Evolutionary conservation across 2,329 filamentous ascomycete genomes (phyloP).

Genomic region (Pyrenophora seminiperda): DNA sequence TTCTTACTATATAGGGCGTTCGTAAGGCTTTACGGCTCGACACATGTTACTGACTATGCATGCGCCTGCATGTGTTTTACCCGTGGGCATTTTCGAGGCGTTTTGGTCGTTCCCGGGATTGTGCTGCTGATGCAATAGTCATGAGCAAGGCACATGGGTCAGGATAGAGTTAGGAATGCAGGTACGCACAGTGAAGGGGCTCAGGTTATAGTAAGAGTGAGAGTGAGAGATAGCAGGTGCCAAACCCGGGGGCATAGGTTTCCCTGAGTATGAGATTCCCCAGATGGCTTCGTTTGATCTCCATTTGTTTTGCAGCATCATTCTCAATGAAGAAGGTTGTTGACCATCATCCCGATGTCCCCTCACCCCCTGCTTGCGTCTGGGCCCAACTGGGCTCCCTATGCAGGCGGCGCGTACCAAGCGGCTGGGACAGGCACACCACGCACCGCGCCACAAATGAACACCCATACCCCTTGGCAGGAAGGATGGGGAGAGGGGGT

Average conservation of each 20-base stretch:
- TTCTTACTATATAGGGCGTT: constrained; percentile 1
- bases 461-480: constrained; percentile 7
- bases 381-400: constrained; percentile 1
- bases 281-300: constrained; percentile 13
- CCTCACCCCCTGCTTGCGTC: background rate
- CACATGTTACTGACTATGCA: constrained; percentile 2
- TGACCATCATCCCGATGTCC: background rate
- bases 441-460: constrained; percentile 14
- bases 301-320: constrained; percentile 1
- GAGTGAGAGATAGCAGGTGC: background rate
- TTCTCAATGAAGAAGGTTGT: constrained; percentile 8
- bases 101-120: constrained; percentile 8
- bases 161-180: constrained; percentile 6
- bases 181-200: constrained; percentile 1
- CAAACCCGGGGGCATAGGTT: constrained; percentile 5
- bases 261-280: constrained; percentile 22
- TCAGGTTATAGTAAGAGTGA: background rate
- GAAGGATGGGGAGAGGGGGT: background rate
- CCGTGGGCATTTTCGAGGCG: constrained; percentile 18
- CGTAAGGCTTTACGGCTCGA: constrained; percentile 8
- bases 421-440: constrained; percentile 5
- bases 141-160: constrained; percentile 3
- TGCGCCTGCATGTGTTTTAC: constrained; percentile 15
- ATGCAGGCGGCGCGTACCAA: constrained; percentile 16
- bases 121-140: constrained; percentile 15